Evolutionary conservation across 441 rosid genomes (phyloP), one percentile per base, ranked within the genome.

Genomic region (Lepidium campestre): DNA sequence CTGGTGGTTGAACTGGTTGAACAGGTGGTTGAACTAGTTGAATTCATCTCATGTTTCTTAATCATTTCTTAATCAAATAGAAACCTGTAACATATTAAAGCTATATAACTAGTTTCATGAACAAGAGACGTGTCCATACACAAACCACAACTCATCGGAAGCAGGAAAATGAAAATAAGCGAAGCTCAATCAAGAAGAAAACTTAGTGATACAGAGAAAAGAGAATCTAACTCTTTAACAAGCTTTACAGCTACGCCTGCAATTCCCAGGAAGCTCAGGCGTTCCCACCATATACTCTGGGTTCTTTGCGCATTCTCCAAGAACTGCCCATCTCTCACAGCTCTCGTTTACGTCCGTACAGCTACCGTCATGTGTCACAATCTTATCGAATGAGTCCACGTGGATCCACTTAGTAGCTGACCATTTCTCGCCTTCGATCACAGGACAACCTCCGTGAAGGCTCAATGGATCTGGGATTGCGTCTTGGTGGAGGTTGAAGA

Each of bases 371-470:
- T 62, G 78, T 4, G 73, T 71, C 55, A 87, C 10, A 10, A 67
- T 71, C 81, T 85, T 86, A 61, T 88, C 96, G 18, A 89, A 92
- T 7, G 96, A 87, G 77, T 90, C 90, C 14, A 87, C 97, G 37
- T 93, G 98, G 63, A 93, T 82, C 97, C 98, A 93, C 78, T 93
- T 93, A 0, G 98, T 93, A 3, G 98, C 98, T 3, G 97, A 93
- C 98, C 98, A 90, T 82, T 93, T 93, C 87, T 93, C 98, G 10
- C 98, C 97, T 71, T 90, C 90, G 6, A 90, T 83, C 76, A 93
- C 96, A 0, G 91, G 98, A 83, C 97, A 93, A 9, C 97, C 98
- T n/a, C 87, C 95, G 46, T 93, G 98, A 35, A 88, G 91, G 74
- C 95, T 88, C 74, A 22, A 46, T 0, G 78, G 69, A 77, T 93